Percentiles rank a stretch among this genome's conserved stretches.
phyloP scores from a whole-genome alignment of 1,139 yeast species.

The Candida buenavistaensis region DNA sequence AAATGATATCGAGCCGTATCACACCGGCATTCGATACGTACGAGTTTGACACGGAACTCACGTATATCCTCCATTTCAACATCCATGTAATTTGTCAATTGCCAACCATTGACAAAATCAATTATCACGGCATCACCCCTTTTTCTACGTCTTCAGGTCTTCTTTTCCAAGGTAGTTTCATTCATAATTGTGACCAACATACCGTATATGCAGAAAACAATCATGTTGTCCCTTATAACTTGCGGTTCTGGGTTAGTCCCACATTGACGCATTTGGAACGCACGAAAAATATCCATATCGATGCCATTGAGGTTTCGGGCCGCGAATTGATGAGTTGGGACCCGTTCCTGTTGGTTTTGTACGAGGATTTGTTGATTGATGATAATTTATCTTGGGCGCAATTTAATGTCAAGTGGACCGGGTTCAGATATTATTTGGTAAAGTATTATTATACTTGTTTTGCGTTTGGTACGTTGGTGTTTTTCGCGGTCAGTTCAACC shows the following conservation, averaged over 20 bases:
- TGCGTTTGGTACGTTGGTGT: slow-evolving; percentile 47
- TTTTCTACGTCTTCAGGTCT: no score
- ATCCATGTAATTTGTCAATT: slow-evolving; percentile 10
- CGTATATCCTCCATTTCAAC: slow-evolving; percentile 11
- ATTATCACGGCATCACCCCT: no score
- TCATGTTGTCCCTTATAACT: slow-evolving; percentile 34
- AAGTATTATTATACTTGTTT: slow-evolving; percentile 48
- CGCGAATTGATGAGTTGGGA: slow-evolving; percentile 4
- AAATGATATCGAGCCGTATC: slow-evolving; percentile 6
- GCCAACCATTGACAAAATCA: no score
- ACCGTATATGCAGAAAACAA: slow-evolving; percentile 30
- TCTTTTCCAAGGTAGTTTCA: slow-evolving; percentile 17
- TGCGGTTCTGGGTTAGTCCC: slow-evolving; percentile 42
- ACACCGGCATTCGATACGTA: slow-evolving; percentile 6
- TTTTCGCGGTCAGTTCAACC: slow-evolving; percentile 47
- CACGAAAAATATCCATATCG: slow-evolving; percentile 19
- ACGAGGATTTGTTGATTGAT: slow-evolving; percentile 11
- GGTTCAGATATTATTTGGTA: slow-evolving; percentile 57
- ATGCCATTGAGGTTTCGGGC: slow-evolving; percentile 14
- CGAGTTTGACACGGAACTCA: slow-evolving; percentile 11
- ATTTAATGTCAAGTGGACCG: slow-evolving; percentile 45
- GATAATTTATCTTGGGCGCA: slow-evolving; percentile 16
- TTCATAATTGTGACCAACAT: slow-evolving; percentile 33
- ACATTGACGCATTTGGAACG: slow-evolving; percentile 14
- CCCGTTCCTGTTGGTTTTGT: slow-evolving; percentile 6